These are phyloP conservation scores for Yarrowia osloensis DNA, from an alignment of 805 yeast species.

Conservation along the genomic window DNA sequence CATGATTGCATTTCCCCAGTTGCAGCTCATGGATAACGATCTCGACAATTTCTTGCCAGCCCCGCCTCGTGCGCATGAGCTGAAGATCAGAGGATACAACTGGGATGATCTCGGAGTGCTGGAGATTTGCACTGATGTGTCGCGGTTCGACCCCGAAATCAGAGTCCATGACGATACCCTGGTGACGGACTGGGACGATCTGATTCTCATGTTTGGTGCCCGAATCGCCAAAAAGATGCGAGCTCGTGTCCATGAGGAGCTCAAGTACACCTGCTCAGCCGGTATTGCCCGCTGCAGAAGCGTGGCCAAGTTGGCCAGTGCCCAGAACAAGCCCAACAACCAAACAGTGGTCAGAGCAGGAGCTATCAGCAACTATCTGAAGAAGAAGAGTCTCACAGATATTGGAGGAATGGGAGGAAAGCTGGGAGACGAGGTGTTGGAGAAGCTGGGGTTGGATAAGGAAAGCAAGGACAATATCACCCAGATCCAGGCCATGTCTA, in stretches of 20 bases:
- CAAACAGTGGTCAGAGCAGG: conserved; percentile 71
- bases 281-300: conserved; percentile 79
- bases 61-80: conserved; percentile 44
- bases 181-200: conserved; percentile 76
- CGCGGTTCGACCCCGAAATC: not conserved
- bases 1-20: conserved; percentile 51
- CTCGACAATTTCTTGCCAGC: conserved; percentile 47
- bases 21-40: conserved; percentile 37
- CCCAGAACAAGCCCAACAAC: conserved; percentile 77
- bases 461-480: conserved; percentile 37
- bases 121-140: conserved; percentile 1
- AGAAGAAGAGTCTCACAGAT: conserved; percentile 64
- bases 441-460: conserved; percentile 54
- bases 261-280: conserved; percentile 87
- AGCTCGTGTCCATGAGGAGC: conserved; percentile 49
- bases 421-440: conserved; percentile 61
- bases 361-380: conserved; percentile 55
- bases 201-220: conserved; percentile 67
- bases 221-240: conserved; percentile 58
- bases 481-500: conserved; percentile 53
- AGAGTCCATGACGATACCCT: conserved; percentile 17
- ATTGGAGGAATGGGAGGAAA: conserved; percentile 94
- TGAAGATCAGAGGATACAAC: conserved; percentile 4
- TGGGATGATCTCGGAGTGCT: conserved; percentile 17
- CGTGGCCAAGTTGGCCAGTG: conserved; percentile 85